phyloP scores from a whole-genome alignment of 73 alveolate genomes.

The Symbiodinium natans region DNA sequence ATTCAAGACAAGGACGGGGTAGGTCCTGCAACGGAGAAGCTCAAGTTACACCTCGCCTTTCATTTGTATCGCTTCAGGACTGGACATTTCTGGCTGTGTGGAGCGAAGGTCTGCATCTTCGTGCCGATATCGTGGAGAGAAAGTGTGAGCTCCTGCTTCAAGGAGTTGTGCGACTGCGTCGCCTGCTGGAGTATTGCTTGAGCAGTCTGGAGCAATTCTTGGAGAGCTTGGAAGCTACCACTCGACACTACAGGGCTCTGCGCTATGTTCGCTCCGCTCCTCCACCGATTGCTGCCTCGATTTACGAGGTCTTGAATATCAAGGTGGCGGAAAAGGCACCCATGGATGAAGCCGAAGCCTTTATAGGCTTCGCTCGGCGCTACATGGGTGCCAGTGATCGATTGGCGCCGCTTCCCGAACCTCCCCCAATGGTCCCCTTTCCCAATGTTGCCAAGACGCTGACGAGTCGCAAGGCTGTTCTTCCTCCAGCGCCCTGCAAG shows the following conservation, averaged over 20 bases:
- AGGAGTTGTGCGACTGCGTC: not conserved
- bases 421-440: conserved; percentile 30
- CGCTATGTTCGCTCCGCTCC: conserved; percentile 71
- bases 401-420: conserved; percentile 31
- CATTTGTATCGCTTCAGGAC: conserved; percentile 55
- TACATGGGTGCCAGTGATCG: conserved; percentile 67
- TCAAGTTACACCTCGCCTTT: not conserved
- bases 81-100: conserved; percentile 26
- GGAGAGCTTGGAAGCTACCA: conserved; percentile 34
- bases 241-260: conserved; percentile 59
- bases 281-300: conserved; percentile 50
- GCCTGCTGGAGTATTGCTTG: conserved; percentile 15
- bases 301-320: conserved; percentile 41
- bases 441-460: conserved; percentile 39
- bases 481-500: conserved; percentile 66
- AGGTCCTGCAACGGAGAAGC: not conserved
- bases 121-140: conserved; percentile 37
- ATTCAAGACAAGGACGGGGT: conserved; percentile 44
- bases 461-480: conserved; percentile 42
- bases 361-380: conserved; percentile 76
- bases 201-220: conserved; percentile 22
- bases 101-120: conserved; percentile 56
- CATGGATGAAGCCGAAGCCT: conserved; percentile 68
- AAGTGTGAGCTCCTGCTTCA: conserved; percentile 39
- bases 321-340: conserved; percentile 25